Percentiles rank a stretch among this genome's conserved stretches.
These are phyloP conservation scores for Copromyces sp. DNA, from an alignment of 495 filamentous ascomycete species.

Conservation along the genomic window DNA sequence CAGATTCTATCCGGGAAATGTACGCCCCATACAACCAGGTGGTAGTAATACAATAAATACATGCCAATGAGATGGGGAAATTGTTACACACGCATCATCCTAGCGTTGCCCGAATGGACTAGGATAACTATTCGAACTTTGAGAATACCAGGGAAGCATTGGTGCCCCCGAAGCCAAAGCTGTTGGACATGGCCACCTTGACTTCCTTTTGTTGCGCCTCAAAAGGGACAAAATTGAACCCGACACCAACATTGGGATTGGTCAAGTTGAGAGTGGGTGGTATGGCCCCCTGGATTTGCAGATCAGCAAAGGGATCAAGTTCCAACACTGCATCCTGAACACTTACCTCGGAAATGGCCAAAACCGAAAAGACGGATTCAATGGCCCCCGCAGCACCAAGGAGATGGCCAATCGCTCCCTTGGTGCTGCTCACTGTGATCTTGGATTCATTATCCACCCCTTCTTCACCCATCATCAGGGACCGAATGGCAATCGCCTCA, in stretches of 20 bases:
- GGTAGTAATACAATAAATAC: neutral
- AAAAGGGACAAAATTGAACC: slow-evolving; percentile 80
- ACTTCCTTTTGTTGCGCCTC: slow-evolving; percentile 58
- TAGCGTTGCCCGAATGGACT: neutral
- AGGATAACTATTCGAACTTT: slow-evolving; percentile 24
- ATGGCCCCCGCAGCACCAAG: slow-evolving; percentile 84
- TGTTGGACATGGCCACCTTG: slow-evolving; percentile 77
- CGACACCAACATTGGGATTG: slow-evolving; percentile 55
- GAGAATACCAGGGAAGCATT: slow-evolving; percentile 85
- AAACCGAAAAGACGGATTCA: slow-evolving; percentile 73
- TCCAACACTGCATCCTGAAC: neutral
- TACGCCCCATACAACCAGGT: neutral
- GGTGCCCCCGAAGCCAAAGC: slow-evolving; percentile 96
- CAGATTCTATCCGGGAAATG: neutral
- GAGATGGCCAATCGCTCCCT: slow-evolving; percentile 86
- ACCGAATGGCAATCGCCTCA: slow-evolving; percentile 75
- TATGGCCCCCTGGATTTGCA: slow-evolving; percentile 50
- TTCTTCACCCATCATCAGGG: slow-evolving; percentile 62
- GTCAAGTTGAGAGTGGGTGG: slow-evolving; percentile 84
- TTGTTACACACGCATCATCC: neutral
- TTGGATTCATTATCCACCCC: slow-evolving; percentile 52
- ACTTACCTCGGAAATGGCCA: slow-evolving; percentile 68
- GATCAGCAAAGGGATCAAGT: slow-evolving; percentile 10
- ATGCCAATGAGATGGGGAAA: neutral
- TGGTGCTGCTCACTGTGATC: slow-evolving; percentile 83